These are phyloP conservation scores for Nannochloropsis salina DNA, from an alignment of 108 stramenopile species.

Conservation along the genomic window DNA sequence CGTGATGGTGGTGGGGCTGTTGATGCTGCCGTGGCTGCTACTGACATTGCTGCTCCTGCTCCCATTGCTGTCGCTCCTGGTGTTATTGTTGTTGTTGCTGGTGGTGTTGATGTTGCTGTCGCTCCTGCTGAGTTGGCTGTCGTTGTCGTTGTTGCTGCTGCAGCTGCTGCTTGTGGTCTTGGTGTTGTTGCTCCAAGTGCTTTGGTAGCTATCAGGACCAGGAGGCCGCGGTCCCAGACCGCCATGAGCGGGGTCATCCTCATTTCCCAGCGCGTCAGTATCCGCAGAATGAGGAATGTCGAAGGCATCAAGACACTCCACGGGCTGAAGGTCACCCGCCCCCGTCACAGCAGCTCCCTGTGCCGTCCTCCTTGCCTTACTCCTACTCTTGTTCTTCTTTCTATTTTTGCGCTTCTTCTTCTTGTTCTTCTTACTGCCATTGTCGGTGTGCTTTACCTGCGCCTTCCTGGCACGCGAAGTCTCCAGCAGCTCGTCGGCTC, in stretches of 20 bases:
- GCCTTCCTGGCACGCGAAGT: too few relatives aligned
- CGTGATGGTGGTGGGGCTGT: neutral
- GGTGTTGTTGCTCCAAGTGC: neutral
- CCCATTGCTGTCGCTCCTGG: neutral
- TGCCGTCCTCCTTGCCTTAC: too few relatives aligned
- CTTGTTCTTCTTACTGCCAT: too few relatives aligned
- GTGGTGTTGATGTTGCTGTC: neutral
- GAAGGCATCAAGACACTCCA: too few relatives aligned
- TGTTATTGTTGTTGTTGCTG: neutral
- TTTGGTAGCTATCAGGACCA: neutral
- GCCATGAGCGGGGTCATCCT: neutral
- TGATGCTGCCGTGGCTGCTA: neutral
- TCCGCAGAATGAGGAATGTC: too few relatives aligned
- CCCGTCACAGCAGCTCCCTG: too few relatives aligned
- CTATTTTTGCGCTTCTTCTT: too few relatives aligned
- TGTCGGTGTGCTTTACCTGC: too few relatives aligned
- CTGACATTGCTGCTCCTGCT: neutral
- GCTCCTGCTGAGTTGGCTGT: neutral
- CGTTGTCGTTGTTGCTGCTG: neutral
- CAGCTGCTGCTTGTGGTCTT: neutral
- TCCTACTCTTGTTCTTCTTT: too few relatives aligned
- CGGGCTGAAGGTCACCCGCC: too few relatives aligned
- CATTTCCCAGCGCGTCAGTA: too few relatives aligned
- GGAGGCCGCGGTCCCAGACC: neutral
- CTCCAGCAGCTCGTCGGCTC: too few relatives aligned